Base-by-base conservation (phyloP, 208 protist genomes). In the Naegleria gruberi region DNA sequence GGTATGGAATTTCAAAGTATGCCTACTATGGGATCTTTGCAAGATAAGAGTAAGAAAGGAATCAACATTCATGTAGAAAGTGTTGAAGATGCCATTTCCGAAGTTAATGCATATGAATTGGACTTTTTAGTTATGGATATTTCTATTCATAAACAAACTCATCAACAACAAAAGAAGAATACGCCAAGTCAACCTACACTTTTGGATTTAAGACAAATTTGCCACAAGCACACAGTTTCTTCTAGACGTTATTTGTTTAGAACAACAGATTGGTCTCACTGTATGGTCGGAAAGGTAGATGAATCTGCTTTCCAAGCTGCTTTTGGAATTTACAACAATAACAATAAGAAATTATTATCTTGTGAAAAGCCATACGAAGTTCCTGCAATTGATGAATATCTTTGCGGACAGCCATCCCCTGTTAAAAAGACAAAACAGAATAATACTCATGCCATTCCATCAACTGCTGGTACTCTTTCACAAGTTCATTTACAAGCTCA, bases 141-240 rank as follows among this genome's bases (percentile, higher is more conserved):
- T 77, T 77, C 65, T 8, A n/a, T 77, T 15, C 65, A 77, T 77
- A 5, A 37, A 37, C 17, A 74, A 30, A 17, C 7, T 51, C 8
- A 46, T 46, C 23, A 15, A 55, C 83, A 55, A 17, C 44, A 55
- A 84, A 55, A 55, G 15, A n/a, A 87, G n/a, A 55, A 4, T 4
- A 15, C 23, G 41, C n/a, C n/a, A n/a, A n/a, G n/a, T n/a, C n/a
- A 83, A 83, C 4, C 23, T 30, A 42, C 7, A 5, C 41, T 44
- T 26, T 55, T 87, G 12, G 83, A 87, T 55, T 26, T 55, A 43
- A 87, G 83, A 51, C 83, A 46, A n/a, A 87, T 87, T 30, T 44
- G 12, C 0, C 26, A 41, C 4, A 87, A 55, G 55, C 41, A 87
- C n/a, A 41, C 5, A 5, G 37, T 87, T 87, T 41, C 19, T 57